Percentiles rank a stretch among this genome's conserved stretches.
phyloP scores from a whole-genome alignment of 345 rosid genomes.

The Rhodomyrtus tomentosa region DNA sequence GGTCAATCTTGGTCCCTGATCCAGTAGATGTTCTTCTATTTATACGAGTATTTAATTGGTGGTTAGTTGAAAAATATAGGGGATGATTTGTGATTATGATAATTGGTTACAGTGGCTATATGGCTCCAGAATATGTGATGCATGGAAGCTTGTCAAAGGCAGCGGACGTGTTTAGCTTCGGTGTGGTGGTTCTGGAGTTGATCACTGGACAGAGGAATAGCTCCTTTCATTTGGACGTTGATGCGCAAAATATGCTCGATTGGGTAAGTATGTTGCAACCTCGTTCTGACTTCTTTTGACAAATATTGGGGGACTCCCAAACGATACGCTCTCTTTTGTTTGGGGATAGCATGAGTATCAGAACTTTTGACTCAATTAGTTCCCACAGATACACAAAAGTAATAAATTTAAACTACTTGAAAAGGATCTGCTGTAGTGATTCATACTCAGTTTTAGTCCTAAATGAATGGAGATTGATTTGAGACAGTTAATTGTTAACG shows the following conservation, averaged over 20 bases:
- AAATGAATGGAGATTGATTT: not conserved
- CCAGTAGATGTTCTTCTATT: not conserved
- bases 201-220: slow-evolving; percentile 77
- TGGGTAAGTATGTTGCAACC: slow-evolving; percentile 47
- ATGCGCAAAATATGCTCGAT: slow-evolving; percentile 66
- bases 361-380: not conserved
- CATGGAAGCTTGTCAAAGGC: slow-evolving; percentile 65
- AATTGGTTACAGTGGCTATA: slow-evolving; percentile 62
- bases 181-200: slow-evolving; percentile 84
- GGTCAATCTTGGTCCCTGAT: not conserved
- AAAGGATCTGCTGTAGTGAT: not conserved
- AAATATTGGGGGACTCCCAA: not conserved
- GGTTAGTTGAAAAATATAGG: not conserved
- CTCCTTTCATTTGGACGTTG: slow-evolving; percentile 26
- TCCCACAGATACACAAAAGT: not conserved
- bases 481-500: not conserved
- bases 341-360: not conserved
- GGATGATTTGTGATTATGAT: not conserved
- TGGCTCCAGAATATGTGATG: slow-evolving; percentile 98
- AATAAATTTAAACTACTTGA: not conserved
- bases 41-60: not conserved
- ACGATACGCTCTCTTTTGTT: not conserved
- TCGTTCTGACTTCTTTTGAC: not conserved
- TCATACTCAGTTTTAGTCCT: not conserved
- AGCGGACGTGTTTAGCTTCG: slow-evolving; percentile 95